Evolutionary conservation across 2,329 filamentous ascomycete species (phyloP).

Genomic region (Pseudogymnoascus sp.): DNA sequence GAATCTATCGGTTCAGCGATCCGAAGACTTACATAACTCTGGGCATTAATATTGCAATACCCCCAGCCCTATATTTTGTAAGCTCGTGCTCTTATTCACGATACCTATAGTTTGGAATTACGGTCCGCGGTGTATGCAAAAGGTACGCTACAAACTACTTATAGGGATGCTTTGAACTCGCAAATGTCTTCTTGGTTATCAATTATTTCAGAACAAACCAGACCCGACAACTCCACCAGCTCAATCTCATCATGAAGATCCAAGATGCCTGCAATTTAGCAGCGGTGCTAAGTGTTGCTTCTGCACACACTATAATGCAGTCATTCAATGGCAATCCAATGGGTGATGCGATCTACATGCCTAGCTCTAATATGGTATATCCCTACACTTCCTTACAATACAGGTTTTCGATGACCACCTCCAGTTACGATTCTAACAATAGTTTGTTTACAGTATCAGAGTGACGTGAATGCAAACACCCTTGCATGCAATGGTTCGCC

Average conservation of each 20-base stretch:
- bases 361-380: not conserved
- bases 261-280: constrained; percentile 6
- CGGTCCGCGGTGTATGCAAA: not conserved
- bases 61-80: not conserved
- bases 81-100: not conserved
- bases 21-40: not conserved
- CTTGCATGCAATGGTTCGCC: not conserved
- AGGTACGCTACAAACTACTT: not conserved
- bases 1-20: not conserved
- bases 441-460: not conserved
- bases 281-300: constrained; percentile 24
- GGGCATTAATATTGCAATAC: not conserved
- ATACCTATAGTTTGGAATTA: not conserved
- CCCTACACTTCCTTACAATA: not conserved
- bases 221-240: not conserved
- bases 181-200: not conserved
- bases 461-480: not conserved
- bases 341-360: not conserved
- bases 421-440: not conserved
- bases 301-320: constrained; percentile 32
- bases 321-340: not conserved
- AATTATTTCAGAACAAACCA: not conserved
- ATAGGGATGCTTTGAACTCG: not conserved
- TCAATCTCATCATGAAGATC: constrained; percentile 1
- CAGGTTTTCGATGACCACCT: not conserved